Evolutionary conservation across 2,329 filamentous ascomycete species (phyloP).

Genomic region (Nannizziopsis barbatae): DNA sequence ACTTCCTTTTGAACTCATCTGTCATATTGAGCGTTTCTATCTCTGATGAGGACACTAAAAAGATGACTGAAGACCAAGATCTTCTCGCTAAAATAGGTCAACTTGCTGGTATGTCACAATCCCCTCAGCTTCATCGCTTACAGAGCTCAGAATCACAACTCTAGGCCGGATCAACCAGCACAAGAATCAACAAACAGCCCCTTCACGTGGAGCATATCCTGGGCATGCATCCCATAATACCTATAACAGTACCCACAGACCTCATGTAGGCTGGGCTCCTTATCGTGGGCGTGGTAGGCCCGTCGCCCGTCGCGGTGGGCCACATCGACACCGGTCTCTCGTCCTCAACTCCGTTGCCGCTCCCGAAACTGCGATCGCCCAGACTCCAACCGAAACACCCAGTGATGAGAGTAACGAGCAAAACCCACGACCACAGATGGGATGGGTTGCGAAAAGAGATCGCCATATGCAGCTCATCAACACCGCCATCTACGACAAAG

Average conservation of each 20-base stretch:
- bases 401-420: conserved; percentile 24
- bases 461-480: conserved; percentile 78
- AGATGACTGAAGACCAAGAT: conserved; percentile 45
- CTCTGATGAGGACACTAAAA: too few relatives aligned
- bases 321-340: conserved; percentile 49
- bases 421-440: conserved; percentile 25
- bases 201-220: conserved; percentile 18
- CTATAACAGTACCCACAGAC: conserved; percentile 12
- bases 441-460: conserved; percentile 63
- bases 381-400: conserved; percentile 20
- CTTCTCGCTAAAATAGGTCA: conserved; percentile 46
- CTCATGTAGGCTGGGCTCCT: conserved; percentile 33
- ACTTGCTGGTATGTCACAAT: conserved; percentile 41
- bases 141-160: conserved; percentile 20
- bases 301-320: conserved; percentile 28
- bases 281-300: conserved; percentile 35
- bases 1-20: background rate
- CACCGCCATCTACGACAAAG: conserved; percentile 63
- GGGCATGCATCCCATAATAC: conserved; percentile 17
- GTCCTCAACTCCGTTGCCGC: conserved; percentile 43
- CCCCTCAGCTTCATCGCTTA: conserved; percentile 17
- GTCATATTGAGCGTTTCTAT: background rate
- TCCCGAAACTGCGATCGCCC: conserved; percentile 18
- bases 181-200: conserved; percentile 45
- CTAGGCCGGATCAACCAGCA: conserved; percentile 69